Evolutionary conservation across 140 eudicot genomes (phyloP).

Genomic region (Flaveria floridana): DNA sequence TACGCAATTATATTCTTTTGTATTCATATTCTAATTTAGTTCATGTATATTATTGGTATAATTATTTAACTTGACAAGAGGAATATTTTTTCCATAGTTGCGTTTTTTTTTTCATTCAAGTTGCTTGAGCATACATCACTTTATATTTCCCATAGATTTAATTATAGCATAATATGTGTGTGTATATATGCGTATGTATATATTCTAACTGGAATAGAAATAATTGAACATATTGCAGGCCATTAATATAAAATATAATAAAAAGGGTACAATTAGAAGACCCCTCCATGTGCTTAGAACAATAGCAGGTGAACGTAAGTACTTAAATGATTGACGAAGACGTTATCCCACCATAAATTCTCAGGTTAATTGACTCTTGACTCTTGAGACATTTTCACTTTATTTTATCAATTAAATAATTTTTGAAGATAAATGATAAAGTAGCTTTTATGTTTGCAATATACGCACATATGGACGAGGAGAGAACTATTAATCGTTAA

Average conservation of each 20-base stretch:
- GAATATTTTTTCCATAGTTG: conserved; percentile 22
- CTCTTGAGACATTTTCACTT: conserved; percentile 27
- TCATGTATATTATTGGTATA: conserved; percentile 17
- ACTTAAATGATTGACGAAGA: conserved; percentile 33
- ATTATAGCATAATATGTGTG: not conserved
- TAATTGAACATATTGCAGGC: conserved; percentile 37
- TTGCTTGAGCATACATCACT: conserved; percentile 27
- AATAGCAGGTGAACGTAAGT: conserved; percentile 35
- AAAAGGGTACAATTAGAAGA: conserved; percentile 22
- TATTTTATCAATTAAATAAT: not conserved
- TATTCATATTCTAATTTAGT: not conserved
- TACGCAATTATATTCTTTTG: conserved; percentile 19
- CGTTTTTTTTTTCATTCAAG: conserved; percentile 10
- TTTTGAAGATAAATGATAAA: not conserved
- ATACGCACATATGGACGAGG: not conserved
- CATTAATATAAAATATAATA: conserved; percentile 27
- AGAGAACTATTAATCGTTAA: not conserved
- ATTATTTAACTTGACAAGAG: conserved; percentile 17
- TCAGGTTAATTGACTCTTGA: conserved; percentile 35
- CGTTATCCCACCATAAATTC: conserved; percentile 38
- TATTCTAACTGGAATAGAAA: conserved; percentile 13
- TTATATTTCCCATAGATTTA: not conserved
- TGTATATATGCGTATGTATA: not conserved
- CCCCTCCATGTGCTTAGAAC: conserved; percentile 51
- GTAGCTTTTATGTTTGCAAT: not conserved